Evolutionary conservation across 768 basidiomycete genomes (phyloP), one percentile per base, ranked within the genome.

Genomic region (Mycena capillaripes): DNA sequence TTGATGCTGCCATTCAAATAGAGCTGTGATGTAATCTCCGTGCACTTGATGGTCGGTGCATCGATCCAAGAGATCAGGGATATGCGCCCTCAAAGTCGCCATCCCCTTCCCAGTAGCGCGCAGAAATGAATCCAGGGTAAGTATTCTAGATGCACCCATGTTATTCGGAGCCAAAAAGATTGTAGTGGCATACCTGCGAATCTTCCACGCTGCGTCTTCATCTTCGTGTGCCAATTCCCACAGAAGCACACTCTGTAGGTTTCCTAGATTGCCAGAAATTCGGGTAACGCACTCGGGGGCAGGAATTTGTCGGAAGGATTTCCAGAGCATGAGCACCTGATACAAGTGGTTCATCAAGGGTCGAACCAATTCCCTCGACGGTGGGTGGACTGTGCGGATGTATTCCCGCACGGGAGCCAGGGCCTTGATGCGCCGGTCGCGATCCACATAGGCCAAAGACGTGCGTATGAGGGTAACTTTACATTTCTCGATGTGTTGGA

Each of bases 261-360:
- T 63, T 9, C 62, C 46, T 5, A 63, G n/a, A n/a, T n/a, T n/a
- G 23, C 29, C 62, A 2, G 48, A 3, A n/a, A 63, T 38, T n/a
- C 62, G 29, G 8, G 62, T 32, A 21, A 50, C 30, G 40, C 46
- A 63, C 4, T n/a, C 6, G 34, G 34, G 12, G 34, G 34, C 12
- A 6, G 34, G 34, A 12, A 36, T 61, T 19, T 27, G 40, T 17
- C 59, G 59, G 44, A 27, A 58, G 2, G 57, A 38, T 38, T 58
- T 58, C 57, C 57, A 58, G 21, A 58, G 57, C 57, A 58, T 58
- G 57, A 58, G 34, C 2, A 58, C 34, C 2, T 58, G 30, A 23
- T 58, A 36, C 8, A 58, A 21, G 16, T 58, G 29, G 10, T 12
- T 56, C 34, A 36, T 36, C 34, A 36, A 12, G 12, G 34, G 34